Evolutionary conservation across 192 early-diverging fungal genomes (phyloP).

Genomic region (Dimargaris cristalligena): DNA sequence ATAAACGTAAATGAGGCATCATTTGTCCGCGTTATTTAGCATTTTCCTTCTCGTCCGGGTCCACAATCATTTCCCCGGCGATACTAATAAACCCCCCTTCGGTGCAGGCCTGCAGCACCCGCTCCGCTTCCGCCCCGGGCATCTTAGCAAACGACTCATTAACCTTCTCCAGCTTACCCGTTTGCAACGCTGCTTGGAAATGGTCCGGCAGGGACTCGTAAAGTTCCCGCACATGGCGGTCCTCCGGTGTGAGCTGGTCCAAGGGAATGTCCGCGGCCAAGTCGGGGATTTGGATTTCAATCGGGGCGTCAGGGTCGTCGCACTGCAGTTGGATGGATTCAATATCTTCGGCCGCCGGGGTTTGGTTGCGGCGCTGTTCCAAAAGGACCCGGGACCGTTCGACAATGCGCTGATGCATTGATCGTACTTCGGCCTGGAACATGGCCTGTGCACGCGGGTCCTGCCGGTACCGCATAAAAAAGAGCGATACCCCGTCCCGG

Average conservation of each 20-base stretch:
- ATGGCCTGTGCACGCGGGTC: slow-evolving; percentile 49
- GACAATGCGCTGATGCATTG: slow-evolving; percentile 66
- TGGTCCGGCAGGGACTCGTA: slow-evolving; percentile 49
- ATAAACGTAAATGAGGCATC: too few relatives aligned
- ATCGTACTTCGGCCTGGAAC: slow-evolving; percentile 73
- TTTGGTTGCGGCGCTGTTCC: slow-evolving; percentile 29
- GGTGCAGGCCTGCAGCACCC: slow-evolving; percentile 51
- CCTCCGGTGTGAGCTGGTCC: slow-evolving; percentile 18
- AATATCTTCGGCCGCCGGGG: slow-evolving; percentile 21
- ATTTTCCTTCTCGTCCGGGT: slow-evolving; percentile 3
- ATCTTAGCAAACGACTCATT: slow-evolving; percentile 63
- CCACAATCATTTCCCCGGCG: slow-evolving; percentile 8
- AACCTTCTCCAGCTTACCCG: slow-evolving; percentile 63
- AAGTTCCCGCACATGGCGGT: slow-evolving; percentile 36
- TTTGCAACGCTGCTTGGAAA: slow-evolving; percentile 59
- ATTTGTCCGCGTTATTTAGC: too few relatives aligned
- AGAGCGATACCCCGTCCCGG: slow-evolving; percentile 61
- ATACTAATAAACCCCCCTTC: slow-evolving; percentile 48
- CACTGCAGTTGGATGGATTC: slow-evolving; percentile 61
- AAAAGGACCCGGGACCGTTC: slow-evolving; percentile 51
- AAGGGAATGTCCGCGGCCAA: slow-evolving; percentile 28
- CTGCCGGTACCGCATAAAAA: slow-evolving; percentile 50
- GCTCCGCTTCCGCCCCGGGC: slow-evolving; percentile 52
- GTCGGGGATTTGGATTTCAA: slow-evolving; percentile 48
- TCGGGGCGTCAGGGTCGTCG: slow-evolving; percentile 46